Base-by-base conservation (phyloP, 108 stramenopile species). In the Cyclotella sp. region DNA sequence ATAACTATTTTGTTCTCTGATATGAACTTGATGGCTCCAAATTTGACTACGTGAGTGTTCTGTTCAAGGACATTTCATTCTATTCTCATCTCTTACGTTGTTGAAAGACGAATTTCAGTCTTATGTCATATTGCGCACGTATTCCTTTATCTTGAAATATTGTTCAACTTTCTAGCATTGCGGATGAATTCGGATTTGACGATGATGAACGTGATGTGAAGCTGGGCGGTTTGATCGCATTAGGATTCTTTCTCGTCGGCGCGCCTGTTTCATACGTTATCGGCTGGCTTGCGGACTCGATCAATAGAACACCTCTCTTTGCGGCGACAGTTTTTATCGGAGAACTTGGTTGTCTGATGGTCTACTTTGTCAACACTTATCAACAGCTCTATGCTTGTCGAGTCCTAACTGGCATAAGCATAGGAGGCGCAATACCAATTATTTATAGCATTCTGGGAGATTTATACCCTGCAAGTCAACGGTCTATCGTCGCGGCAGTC, bases 21-120 rank as follows among this genome's bases (percentile, higher is more conserved):
- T 77, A 90, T 93, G 75, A 94, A 94, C 63, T 77, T 96, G 30
- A 79, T 96, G 84, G 75, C 92, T 41, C 95, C 95, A 18, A 94
- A 94, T 67, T 67, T 96, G 45, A 81, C 89, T 15, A 86, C 81
- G 58, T 72, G 59, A 70, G 69, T 57, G 6, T 52, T 40, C 14
- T 27, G 44, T 47, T 0, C n/a, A 29, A 18, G 29, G 28, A n/a
- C 9, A 9, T 64, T 74, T 47, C 44, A 14, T 29, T 53, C n/a
- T 5, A 0, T 51, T 53, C 21, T 21, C 24, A 14, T 27, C 28
- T 15, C 26, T 14, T 1, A 27, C 24, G 13, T 22, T 27, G 22
- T 58, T 22, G 34, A 34, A 34, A 2, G 34, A 34, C 34, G 34
- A 34, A 34, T 34, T 2, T 34, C 34, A 34, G 6, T 34, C 34